Conservation (phyloP, 1,284 basidiomycete species). For the Heterobasidion annosum region DNA sequence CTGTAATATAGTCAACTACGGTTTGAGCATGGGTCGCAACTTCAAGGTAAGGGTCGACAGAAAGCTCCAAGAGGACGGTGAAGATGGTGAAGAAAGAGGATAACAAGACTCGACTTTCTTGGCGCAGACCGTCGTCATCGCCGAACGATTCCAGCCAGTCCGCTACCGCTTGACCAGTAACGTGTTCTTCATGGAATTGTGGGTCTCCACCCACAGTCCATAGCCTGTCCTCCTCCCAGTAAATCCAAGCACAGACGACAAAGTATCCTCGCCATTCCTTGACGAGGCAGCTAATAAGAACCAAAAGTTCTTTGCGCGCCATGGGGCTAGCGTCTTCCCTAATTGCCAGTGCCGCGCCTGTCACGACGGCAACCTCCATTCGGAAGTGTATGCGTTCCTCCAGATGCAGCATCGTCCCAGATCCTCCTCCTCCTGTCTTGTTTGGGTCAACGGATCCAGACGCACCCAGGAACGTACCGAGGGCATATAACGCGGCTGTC, state of each 20-base stretch:
- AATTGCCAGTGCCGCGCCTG: slow-evolving; percentile 68
- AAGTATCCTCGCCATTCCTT: slow-evolving; percentile 97
- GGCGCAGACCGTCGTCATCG: slow-evolving; percentile 56
- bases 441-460: slow-evolving; percentile 64
- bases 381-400: slow-evolving; percentile 75
- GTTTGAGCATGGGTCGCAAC: slow-evolving; percentile 88
- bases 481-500: slow-evolving; percentile 84
- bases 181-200: slow-evolving; percentile 49
- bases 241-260: slow-evolving; percentile 92
- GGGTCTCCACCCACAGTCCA: slow-evolving; percentile 26
- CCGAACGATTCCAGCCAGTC: slow-evolving; percentile 68
- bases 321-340: slow-evolving; percentile 95
- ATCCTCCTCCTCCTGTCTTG: slow-evolving; percentile 76
- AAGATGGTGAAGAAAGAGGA: slow-evolving; percentile 93
- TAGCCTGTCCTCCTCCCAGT: slow-evolving; percentile 81
- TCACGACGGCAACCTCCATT: slow-evolving; percentile 75
- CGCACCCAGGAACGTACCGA: slow-evolving; percentile 91
- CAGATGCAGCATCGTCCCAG: slow-evolving; percentile 76
- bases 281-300: slow-evolving; percentile 88
- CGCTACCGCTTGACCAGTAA: slow-evolving; percentile 62
- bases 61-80: slow-evolving; percentile 83
- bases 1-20: slow-evolving; percentile 88
- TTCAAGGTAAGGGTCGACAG: slow-evolving; percentile 89
- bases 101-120: slow-evolving; percentile 78
- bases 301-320: slow-evolving; percentile 90